A percentile compares a stretch with the other conserved stretches of the same genome.
Conservation (phyloP, 441 rosid species). For the Erodium trifolium region DNA sequence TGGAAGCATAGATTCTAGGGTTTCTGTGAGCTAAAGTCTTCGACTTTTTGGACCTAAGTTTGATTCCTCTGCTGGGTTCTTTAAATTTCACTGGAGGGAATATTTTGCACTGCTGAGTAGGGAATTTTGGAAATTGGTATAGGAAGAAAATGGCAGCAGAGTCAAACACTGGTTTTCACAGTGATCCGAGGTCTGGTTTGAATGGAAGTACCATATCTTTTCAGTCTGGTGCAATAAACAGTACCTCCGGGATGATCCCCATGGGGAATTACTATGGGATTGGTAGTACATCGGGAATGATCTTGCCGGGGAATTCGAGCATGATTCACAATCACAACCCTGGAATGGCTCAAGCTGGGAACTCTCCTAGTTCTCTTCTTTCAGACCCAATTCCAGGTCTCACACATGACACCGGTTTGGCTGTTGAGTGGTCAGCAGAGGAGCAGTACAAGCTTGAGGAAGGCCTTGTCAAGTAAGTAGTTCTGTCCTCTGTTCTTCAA, state of each 20-base stretch:
- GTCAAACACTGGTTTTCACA: slow-evolving; percentile 42
- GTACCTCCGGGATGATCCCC: slow-evolving; percentile 44
- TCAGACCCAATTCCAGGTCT: slow-evolving; percentile 45
- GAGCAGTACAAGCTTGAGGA: slow-evolving; percentile 72
- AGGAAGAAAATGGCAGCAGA: slow-evolving; percentile 29
- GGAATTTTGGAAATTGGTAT: slow-evolving; percentile 7
- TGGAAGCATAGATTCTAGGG: slow-evolving; percentile 3
- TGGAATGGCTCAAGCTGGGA: slow-evolving; percentile 41
- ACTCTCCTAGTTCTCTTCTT: slow-evolving; percentile 42
- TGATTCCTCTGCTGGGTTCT: slow-evolving; percentile 4
- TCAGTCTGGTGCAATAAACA: slow-evolving; percentile 34
- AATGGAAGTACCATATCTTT: slow-evolving; percentile 44
- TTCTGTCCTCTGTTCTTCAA: not conserved
- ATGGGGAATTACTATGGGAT: slow-evolving; percentile 47
- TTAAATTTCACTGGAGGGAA: not conserved
- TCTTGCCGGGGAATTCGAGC: slow-evolving; percentile 35
- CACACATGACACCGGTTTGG: slow-evolving; percentile 58
- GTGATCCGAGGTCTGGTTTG: slow-evolving; percentile 32
- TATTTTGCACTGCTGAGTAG: not conserved
- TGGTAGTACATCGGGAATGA: slow-evolving; percentile 16
- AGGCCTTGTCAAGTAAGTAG: slow-evolving; percentile 60
- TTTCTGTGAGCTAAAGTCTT: not conserved
- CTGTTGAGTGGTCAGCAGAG: slow-evolving; percentile 79
- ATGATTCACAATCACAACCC: slow-evolving; percentile 21
- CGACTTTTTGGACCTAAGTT: not conserved